Conservation (phyloP, 2,329 filamentous ascomycete genomes). For the Neonectria ditissima region DNA sequence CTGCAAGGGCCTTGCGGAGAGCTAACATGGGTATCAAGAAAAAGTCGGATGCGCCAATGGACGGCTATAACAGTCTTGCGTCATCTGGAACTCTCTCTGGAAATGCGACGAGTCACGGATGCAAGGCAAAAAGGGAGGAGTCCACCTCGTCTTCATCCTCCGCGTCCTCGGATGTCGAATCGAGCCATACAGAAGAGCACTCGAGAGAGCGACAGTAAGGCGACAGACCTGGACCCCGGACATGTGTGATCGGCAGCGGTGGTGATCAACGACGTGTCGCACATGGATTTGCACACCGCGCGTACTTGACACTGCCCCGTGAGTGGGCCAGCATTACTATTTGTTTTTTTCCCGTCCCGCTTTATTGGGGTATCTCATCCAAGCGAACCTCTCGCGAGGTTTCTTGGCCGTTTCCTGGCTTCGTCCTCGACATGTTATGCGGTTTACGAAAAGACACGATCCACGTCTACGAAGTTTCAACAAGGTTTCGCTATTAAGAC, state of each 20-base stretch:
- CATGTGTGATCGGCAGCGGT: slow-evolving; percentile 17
- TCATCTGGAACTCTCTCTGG: slow-evolving; percentile 58
- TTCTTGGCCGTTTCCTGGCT: slow-evolving; percentile 14
- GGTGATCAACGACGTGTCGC: slow-evolving; percentile 14
- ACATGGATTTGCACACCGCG: neutral
- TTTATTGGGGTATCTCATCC: slow-evolving; percentile 10
- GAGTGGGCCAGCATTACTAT: slow-evolving; percentile 14
- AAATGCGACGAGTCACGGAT: slow-evolving; percentile 46
- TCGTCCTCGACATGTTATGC: slow-evolving; percentile 36
- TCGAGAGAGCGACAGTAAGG: slow-evolving; percentile 40
- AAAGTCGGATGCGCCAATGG: slow-evolving; percentile 56
- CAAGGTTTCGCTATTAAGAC: slow-evolving; percentile 46
- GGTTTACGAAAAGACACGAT: slow-evolving; percentile 40
- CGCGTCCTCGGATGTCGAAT: slow-evolving; percentile 54
- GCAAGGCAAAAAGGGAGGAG: slow-evolving; percentile 50
- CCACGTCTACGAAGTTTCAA: slow-evolving; percentile 37
- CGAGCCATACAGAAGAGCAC: slow-evolving; percentile 49
- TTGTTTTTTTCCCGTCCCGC: slow-evolving; percentile 14
- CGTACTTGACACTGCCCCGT: slow-evolving; percentile 21
- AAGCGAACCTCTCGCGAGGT: slow-evolving; percentile 1
- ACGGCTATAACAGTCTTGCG: slow-evolving; percentile 59
- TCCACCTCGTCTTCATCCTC: slow-evolving; percentile 50
- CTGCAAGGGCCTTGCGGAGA: slow-evolving; percentile 56
- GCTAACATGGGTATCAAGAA: slow-evolving; percentile 61
- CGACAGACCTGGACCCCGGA: neutral